Percentiles rank a stretch among this genome's conserved stretches.
These are phyloP conservation scores for Corinectria fuckeliana DNA, from an alignment of 2,329 filamentous ascomycete genomes.

Conservation along the genomic window DNA sequence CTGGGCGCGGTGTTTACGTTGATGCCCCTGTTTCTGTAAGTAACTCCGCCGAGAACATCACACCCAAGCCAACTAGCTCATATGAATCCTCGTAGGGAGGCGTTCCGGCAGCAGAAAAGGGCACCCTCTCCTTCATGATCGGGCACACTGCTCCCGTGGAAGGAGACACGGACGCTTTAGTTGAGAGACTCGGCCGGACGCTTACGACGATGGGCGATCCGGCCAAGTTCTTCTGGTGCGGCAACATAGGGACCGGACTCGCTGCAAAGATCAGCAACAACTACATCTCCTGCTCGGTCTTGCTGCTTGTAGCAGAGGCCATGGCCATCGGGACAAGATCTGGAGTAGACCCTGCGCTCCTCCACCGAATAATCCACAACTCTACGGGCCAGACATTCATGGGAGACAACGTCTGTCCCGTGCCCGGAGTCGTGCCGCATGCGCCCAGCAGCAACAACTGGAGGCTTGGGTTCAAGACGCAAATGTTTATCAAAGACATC, in stretches of 20 bases:
- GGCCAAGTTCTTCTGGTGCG: slow-evolving; percentile 7
- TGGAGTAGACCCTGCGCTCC: background rate
- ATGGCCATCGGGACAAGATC: slow-evolving; percentile 11
- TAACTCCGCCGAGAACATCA: background rate
- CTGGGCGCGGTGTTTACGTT: background rate
- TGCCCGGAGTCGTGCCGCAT: slow-evolving; percentile 1
- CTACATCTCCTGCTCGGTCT: slow-evolving; percentile 4
- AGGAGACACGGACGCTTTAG: background rate
- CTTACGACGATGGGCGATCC: slow-evolving; percentile 5
- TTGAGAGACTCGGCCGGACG: background rate
- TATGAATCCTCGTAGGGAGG: background rate
- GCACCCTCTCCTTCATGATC: slow-evolving; percentile 7
- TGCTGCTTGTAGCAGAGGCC: slow-evolving; percentile 2
- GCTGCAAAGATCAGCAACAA: slow-evolving; percentile 12
- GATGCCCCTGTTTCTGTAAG: slow-evolving; percentile 13
- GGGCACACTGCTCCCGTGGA: background rate
- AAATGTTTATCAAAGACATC: slow-evolving; percentile 3
- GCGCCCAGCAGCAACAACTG: slow-evolving; percentile 6
- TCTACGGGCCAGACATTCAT: slow-evolving; percentile 18
- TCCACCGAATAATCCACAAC: slow-evolving; percentile 18
- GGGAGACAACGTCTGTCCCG: slow-evolving; percentile 3
- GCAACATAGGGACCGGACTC: background rate
- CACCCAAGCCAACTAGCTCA: background rate
- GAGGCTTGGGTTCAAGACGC: slow-evolving; percentile 8
- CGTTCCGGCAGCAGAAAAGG: background rate